These are phyloP conservation scores for Penicillium flavigenum DNA, from an alignment of 495 filamentous ascomycete species.

Conservation along the genomic window DNA sequence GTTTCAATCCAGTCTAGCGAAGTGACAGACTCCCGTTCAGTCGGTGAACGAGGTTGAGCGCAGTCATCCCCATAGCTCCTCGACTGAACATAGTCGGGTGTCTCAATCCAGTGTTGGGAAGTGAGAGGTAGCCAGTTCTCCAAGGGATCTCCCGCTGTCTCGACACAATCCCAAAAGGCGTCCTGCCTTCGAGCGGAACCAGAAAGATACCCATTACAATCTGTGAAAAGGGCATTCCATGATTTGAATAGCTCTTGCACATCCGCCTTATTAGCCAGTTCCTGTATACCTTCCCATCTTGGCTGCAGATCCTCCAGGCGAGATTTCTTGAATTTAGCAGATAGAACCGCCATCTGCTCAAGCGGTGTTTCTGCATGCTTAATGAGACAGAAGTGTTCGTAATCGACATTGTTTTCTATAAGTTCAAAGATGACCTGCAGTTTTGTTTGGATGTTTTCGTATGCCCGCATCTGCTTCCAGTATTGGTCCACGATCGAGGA, in stretches of 20 bases:
- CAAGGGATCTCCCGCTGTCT: background rate
- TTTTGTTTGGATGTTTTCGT: background rate
- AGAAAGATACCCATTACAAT: background rate
- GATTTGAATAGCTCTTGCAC: background rate
- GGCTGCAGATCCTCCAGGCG: background rate
- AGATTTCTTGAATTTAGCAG: background rate
- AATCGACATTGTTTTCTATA: background rate
- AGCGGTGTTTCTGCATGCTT: background rate
- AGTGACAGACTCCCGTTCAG: background rate
- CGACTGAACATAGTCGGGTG: background rate
- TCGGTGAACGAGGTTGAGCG: background rate
- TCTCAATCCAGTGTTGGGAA: background rate
- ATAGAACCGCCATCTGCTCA: background rate
- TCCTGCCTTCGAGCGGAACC: background rate
- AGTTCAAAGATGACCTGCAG: background rate
- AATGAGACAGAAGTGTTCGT: background rate
- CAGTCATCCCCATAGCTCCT: background rate
- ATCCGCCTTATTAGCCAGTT: background rate
- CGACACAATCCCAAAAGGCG: background rate
- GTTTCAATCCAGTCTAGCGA: background rate
- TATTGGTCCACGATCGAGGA: background rate
- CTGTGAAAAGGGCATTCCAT: background rate
- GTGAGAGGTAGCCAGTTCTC: background rate
- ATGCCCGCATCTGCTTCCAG: background rate
- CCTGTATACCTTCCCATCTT: background rate